Conservation (phyloP, 495 filamentous ascomycete species). For the Aspergillus asperescens region DNA sequence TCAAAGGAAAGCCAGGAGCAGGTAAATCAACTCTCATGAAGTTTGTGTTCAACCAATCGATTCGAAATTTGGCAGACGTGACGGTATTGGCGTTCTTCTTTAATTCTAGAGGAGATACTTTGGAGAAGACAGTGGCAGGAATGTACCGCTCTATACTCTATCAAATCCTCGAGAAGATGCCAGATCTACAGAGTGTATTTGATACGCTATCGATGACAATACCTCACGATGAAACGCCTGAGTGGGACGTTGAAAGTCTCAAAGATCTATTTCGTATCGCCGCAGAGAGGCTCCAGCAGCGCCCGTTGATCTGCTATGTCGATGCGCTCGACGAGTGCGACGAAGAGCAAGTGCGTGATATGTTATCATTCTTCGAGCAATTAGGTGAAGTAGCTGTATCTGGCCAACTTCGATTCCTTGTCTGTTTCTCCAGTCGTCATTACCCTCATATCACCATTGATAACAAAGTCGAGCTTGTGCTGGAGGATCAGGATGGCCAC, state of each 20-base stretch:
- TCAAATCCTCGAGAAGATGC: no score
- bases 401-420: constrained; percentile 8
- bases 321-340: constrained; percentile 40
- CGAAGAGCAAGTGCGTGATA: constrained; percentile 26
- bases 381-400: constrained; percentile 20
- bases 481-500: constrained; percentile 27
- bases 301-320: no score
- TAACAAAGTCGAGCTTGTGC: constrained; percentile 23
- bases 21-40: constrained; percentile 40
- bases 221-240: no score
- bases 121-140: constrained; percentile 23
- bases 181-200: no score
- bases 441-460: constrained; percentile 42
- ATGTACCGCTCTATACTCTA: no score
- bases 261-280: no score
- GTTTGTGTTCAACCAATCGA: not conserved
- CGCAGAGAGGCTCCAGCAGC: no score
- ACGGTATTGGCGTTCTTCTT: constrained; percentile 12
- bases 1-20: constrained; percentile 44
- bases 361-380: constrained; percentile 35
- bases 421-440: constrained; percentile 48
- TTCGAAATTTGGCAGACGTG: not conserved
- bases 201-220: no score
- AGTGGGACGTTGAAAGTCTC: no score
- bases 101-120: not conserved